Conservation (phyloP, 2,329 filamentous ascomycete species). For the Beauveria bassiana region DNA sequence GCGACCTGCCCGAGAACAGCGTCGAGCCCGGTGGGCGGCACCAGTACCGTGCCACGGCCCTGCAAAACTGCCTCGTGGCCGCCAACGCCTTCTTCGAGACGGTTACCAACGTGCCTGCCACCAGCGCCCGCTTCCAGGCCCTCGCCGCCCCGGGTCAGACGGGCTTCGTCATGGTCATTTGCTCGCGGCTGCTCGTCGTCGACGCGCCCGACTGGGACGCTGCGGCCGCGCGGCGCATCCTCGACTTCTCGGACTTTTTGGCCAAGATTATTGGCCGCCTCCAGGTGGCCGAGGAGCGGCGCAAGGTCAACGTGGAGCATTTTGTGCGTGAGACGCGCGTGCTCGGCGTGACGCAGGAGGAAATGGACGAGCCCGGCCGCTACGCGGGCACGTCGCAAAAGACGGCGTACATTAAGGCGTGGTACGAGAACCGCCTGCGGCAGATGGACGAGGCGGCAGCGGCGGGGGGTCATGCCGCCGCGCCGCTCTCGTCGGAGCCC, state of each 20-base stretch:
- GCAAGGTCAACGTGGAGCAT: conserved; percentile 13
- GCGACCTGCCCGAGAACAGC: conserved; percentile 17
- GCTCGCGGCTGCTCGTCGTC: conserved; percentile 18
- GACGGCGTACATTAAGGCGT: conserved; percentile 23
- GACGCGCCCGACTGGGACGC: conserved; percentile 11
- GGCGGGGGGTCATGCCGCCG: background rate
- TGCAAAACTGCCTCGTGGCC: conserved; percentile 28
- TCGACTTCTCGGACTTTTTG: conserved; percentile 6
- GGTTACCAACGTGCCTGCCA: conserved; percentile 22
- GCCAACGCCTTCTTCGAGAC: conserved; percentile 26
- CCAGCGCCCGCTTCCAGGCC: conserved; percentile 18
- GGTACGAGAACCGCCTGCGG: conserved; percentile 22
- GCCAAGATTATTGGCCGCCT: conserved; percentile 14
- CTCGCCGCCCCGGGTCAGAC: conserved; percentile 20
- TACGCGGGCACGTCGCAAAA: conserved; percentile 18
- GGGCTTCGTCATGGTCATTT: conserved; percentile 21
- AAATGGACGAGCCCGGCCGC: conserved; percentile 15
- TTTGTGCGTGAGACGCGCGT: conserved; percentile 12
- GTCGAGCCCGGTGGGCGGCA: conserved; percentile 13
- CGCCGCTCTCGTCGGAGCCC: background rate
- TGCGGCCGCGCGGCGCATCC: background rate
- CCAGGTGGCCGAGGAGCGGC: conserved; percentile 1
- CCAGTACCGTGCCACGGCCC: conserved; percentile 24
- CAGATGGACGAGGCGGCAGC: conserved; percentile 11
- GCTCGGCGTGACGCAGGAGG: conserved; percentile 15